Evolutionary conservation across 306 rosid genomes (phyloP), one percentile per base, ranked within the genome.

Genomic region (Rosa multiflora): DNA sequence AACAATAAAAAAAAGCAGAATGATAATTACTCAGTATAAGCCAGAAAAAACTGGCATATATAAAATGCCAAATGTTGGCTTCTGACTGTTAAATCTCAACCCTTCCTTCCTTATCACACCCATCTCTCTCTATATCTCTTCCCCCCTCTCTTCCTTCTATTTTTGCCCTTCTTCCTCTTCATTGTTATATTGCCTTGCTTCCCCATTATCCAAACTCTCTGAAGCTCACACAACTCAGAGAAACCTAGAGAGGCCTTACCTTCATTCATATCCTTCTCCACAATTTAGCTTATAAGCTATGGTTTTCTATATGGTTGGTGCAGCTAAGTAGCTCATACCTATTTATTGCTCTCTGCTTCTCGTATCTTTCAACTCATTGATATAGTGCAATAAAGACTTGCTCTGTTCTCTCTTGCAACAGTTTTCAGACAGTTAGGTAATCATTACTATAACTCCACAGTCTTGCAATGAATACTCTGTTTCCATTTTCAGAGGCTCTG

Each of bases 31-130:
- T 32, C 72, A 37, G 71, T 23, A 35, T 55, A 52, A 56, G 35
- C 62, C 73, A 72, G 74, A 77, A 64, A 79, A 69, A 63, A 53
- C 17, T 32, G 76, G 62, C 93, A 89, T n/a, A n/a, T n/a, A n/a
- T 72, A 88, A 70, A 86, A 90, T 42, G 88, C 82, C 91, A 85
- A 76, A 77, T 12, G 15, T 73, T 71, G 67, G 17, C 72, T 80
- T 91, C 89, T 88, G 93, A 88, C 80, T 64, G 59, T 87, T 85
- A 32, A 94, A 94, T 92, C 97, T 94, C 97, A 81, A 75, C 98
- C 98, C 97, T 91, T 92, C 93, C 89, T 92, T 89, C 88, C 98
- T 94, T 94, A 94, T 94, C 99, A 87, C 70, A 87, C 97, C 52
- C 74, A 58, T 76, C 56, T 44, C 47, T 79, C 85, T 81, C 78